Conservation (phyloP, 495 filamentous ascomycete genomes). For the Penicillium roqueforti region DNA sequence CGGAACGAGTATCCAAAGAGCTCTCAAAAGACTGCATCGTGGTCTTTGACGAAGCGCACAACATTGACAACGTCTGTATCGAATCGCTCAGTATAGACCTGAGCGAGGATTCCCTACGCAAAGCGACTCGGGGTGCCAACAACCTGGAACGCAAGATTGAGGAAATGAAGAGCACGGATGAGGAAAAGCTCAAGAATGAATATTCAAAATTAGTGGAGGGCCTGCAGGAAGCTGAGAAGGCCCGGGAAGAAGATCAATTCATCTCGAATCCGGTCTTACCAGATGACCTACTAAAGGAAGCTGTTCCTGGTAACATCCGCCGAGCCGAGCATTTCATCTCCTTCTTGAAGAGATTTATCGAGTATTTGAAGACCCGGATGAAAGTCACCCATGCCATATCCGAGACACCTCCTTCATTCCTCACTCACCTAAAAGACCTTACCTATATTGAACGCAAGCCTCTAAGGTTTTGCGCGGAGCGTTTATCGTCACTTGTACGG, state of each 20-base stretch:
- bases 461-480: conserved; percentile 90
- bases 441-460: conserved; percentile 98
- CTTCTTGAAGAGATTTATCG: conserved; percentile 93
- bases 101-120: conserved; percentile 87
- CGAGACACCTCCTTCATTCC: conserved; percentile 91
- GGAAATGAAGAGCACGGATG: conserved; percentile 90
- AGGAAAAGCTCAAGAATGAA: conserved; percentile 88
- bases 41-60: conserved; percentile 98
- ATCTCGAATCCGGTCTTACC: conserved; percentile 77
- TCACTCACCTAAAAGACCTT: conserved; percentile 87
- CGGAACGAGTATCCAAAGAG: conserved; percentile 92
- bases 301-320: conserved; percentile 93
- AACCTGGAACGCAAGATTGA: conserved; percentile 86
- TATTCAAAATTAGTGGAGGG: conserved; percentile 96
- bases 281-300: conserved; percentile 59
- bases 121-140: conserved; percentile 80
- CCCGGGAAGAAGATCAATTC: conserved; percentile 87
- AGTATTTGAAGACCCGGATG: conserved; percentile 98
- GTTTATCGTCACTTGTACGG: conserved; percentile 88
- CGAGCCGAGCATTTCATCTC: conserved; percentile 94
- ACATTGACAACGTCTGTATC: conserved; percentile 99
- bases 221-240: conserved; percentile 79
- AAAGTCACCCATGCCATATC: conserved; percentile 96
- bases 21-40: conserved; percentile 98
- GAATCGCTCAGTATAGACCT: conserved; percentile 96